Evolutionary conservation across 768 basidiomycete genomes (phyloP).

Genomic region (Boletus rubescentipes): DNA sequence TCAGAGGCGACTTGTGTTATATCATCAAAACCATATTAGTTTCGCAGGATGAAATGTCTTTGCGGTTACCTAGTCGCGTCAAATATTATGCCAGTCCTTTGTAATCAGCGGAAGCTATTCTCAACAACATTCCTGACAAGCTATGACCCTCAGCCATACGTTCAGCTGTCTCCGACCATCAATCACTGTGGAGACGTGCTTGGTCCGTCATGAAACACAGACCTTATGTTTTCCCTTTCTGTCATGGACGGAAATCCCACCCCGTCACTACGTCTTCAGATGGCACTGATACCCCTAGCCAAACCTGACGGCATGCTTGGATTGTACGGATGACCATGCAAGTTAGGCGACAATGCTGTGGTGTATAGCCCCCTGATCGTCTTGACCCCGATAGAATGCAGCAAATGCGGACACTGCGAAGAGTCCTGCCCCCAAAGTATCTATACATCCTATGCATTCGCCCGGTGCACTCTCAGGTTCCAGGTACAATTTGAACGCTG

Average conservation of each 20-base stretch:
- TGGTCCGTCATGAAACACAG: neutral
- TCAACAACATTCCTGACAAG: slow-evolving; percentile 2
- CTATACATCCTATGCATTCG: neutral
- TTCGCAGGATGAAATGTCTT: neutral
- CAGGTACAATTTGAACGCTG: too few relatives aligned
- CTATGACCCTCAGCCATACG: neutral
- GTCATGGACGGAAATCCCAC: neutral
- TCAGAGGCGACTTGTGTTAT: neutral
- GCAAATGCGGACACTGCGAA: neutral
- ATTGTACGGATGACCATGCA: slow-evolving; percentile 11
- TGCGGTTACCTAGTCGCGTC: neutral
- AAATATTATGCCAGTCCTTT: neutral
- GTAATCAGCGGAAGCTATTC: neutral
- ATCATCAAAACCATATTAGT: neutral
- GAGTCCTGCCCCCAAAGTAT: neutral
- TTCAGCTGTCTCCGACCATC: neutral
- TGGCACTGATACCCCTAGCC: neutral
- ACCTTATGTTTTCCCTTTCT: neutral
- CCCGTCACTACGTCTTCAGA: neutral
- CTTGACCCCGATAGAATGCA: neutral
- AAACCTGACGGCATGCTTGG: slow-evolving; percentile 7
- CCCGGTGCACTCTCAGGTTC: too few relatives aligned
- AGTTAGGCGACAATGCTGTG: neutral
- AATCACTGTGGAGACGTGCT: neutral
- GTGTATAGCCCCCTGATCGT: neutral